phyloP scores from a whole-genome alignment of 2,329 filamentous ascomycete genomes.

The Colletotrichum sojae region DNA sequence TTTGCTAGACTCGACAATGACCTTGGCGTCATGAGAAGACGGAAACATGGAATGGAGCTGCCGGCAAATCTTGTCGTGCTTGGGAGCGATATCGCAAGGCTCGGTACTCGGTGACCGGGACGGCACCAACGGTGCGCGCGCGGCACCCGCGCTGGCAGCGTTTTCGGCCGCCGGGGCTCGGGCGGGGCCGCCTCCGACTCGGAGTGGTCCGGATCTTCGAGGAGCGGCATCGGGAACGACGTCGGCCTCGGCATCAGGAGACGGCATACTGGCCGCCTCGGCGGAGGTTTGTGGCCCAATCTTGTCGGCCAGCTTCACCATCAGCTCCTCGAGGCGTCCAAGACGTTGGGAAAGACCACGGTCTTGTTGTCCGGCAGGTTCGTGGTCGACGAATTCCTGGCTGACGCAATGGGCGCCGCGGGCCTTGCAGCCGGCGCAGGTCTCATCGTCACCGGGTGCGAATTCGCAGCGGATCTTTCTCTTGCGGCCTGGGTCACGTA shows the following conservation, averaged over 20 bases:
- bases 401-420: slow-evolving; percentile 61
- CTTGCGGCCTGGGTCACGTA: slow-evolving; percentile 45
- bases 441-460: slow-evolving; percentile 50
- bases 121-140: not conserved
- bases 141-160: slow-evolving; percentile 40
- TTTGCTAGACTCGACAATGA: slow-evolving; percentile 41
- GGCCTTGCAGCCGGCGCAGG: slow-evolving; percentile 62
- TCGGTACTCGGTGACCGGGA: no score
- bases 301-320: slow-evolving; percentile 57
- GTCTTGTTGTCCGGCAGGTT: slow-evolving; percentile 48
- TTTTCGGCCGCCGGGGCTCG: slow-evolving; percentile 38
- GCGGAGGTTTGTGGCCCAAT: slow-evolving; percentile 10
- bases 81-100: slow-evolving; percentile 13
- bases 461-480: slow-evolving; percentile 68
- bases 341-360: slow-evolving; percentile 59
- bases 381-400: slow-evolving; percentile 61
- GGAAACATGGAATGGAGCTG: slow-evolving; percentile 25
- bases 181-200: slow-evolving; percentile 25
- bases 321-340: slow-evolving; percentile 61
- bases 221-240: no score
- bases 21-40: slow-evolving; percentile 12
- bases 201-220: slow-evolving; percentile 44
- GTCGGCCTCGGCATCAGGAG: slow-evolving; percentile 45
- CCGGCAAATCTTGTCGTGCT: slow-evolving; percentile 38
- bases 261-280: slow-evolving; percentile 31